Conservation (phyloP, 2,329 filamentous ascomycete species). For the Colletotrichum sp. region DNA sequence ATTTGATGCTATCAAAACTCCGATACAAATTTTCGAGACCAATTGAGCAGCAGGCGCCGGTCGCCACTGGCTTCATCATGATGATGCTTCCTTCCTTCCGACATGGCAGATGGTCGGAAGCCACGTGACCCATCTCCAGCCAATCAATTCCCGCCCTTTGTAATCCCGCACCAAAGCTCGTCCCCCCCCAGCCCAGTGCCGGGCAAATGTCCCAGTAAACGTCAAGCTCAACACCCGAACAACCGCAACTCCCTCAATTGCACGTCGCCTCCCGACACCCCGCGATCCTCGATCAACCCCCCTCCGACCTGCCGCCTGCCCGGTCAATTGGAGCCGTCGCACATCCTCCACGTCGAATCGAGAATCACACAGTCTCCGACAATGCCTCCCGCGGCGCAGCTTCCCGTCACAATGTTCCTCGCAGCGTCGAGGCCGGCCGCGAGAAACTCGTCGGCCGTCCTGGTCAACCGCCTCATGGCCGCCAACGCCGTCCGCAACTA, state of each 20-base stretch:
- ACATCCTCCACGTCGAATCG: neutral
- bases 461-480: slow-evolving; percentile 18
- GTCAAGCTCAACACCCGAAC: slow-evolving; percentile 20
- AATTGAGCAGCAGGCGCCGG: neutral
- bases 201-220: slow-evolving; percentile 13
- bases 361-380: slow-evolving; percentile 2
- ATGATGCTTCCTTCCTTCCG: neutral
- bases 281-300: neutral
- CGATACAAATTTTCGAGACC: neutral
- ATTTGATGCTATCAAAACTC: fast-evolving
- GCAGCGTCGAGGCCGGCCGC: slow-evolving; percentile 16
- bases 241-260: neutral
- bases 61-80: slow-evolving; percentile 2
- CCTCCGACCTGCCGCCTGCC: slow-evolving; percentile 8
- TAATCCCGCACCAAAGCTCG: slow-evolving; percentile 25
- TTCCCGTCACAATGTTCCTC: slow-evolving; percentile 20
- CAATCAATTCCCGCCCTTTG: slow-evolving; percentile 24
- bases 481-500: slow-evolving; percentile 38
- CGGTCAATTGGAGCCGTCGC: slow-evolving; percentile 18
- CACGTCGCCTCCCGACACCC: neutral
- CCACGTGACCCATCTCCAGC: slow-evolving; percentile 9
- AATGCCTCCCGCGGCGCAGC: slow-evolving; percentile 21
- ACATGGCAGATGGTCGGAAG: neutral
- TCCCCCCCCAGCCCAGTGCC: slow-evolving; percentile 2
- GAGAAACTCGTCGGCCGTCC: slow-evolving; percentile 9